These are phyloP conservation scores for Botryotinia convoluta DNA, from an alignment of 2,329 filamentous ascomycete species.

Conservation along the genomic window DNA sequence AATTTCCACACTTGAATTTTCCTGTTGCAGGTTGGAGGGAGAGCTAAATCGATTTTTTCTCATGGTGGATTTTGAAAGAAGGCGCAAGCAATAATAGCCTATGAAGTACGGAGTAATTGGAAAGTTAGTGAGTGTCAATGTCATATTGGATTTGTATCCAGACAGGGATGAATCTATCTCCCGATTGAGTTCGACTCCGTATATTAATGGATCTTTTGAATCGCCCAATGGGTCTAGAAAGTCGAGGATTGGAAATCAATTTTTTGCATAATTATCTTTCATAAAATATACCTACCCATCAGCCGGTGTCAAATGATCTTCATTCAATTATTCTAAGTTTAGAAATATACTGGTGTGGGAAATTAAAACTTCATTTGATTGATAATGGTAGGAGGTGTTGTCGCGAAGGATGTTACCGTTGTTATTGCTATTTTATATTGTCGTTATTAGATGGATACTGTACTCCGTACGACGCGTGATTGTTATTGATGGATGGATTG, in stretches of 20 bases:
- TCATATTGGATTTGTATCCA: neutral
- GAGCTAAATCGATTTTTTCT: neutral
- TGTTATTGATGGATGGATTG: neutral
- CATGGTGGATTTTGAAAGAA: neutral
- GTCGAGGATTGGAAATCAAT: neutral
- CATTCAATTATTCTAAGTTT: neutral
- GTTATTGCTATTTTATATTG: neutral
- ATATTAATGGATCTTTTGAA: neutral
- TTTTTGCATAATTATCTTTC: neutral
- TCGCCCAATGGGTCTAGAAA: neutral
- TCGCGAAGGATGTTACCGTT: neutral
- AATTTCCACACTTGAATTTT: neutral
- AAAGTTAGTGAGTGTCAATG: neutral
- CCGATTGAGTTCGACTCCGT: neutral
- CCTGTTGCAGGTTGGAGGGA: neutral
- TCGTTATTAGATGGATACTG: neutral
- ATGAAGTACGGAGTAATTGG: neutral
- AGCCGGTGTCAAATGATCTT: neutral
- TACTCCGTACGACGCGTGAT: neutral
- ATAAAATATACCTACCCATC: neutral
- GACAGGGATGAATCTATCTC: neutral
- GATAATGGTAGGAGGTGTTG: neutral
- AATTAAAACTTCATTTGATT: neutral
- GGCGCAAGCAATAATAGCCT: neutral
- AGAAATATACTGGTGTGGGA: neutral